These are phyloP conservation scores for Xylaria sp. DNA, from an alignment of 2,329 filamentous ascomycete species.

Conservation along the genomic window DNA sequence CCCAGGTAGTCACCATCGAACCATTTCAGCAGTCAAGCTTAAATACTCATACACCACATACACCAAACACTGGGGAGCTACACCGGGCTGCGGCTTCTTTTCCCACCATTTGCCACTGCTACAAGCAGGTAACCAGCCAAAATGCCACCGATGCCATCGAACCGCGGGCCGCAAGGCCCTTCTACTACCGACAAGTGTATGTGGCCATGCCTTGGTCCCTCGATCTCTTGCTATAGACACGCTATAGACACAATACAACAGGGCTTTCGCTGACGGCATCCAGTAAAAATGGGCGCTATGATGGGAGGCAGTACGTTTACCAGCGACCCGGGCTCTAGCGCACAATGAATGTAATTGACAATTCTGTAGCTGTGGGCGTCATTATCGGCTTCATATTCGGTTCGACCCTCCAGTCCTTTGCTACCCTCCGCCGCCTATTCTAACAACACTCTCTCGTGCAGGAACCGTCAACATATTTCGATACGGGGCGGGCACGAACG, in stretches of 20 bases:
- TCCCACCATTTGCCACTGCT: not conserved
- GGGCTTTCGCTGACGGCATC: slow-evolving; percentile 46
- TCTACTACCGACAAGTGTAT: slow-evolving; percentile 78
- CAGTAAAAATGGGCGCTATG: slow-evolving; percentile 98
- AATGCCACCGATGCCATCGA: slow-evolving; percentile 68
- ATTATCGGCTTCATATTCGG: slow-evolving; percentile 99
- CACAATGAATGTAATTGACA: slow-evolving; percentile 24
- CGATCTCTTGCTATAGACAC: not conserved
- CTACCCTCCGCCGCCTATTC: not conserved
- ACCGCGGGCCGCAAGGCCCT: slow-evolving; percentile 63
- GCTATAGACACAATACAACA: slow-evolving; percentile 10
- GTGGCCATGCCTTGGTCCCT: slow-evolving; percentile 19
- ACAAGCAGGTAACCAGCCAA: slow-evolving; percentile 28
- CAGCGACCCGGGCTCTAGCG: not conserved
- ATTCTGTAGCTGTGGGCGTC: slow-evolving; percentile 79
- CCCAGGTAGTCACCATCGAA: slow-evolving; percentile 19
- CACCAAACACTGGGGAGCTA: too few relatives aligned
- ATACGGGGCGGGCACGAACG: slow-evolving; percentile 91
- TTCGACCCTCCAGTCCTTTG: slow-evolving; percentile 52
- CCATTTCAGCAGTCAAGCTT: slow-evolving; percentile 9
- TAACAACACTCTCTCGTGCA: slow-evolving; percentile 50
- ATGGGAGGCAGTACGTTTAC: slow-evolving; percentile 91
- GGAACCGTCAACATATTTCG: slow-evolving; percentile 94
- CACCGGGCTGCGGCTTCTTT: not conserved
- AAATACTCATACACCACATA: too few relatives aligned